phyloP scores from a whole-genome alignment of 495 filamentous ascomycete species.

The Cercophora sp. region DNA sequence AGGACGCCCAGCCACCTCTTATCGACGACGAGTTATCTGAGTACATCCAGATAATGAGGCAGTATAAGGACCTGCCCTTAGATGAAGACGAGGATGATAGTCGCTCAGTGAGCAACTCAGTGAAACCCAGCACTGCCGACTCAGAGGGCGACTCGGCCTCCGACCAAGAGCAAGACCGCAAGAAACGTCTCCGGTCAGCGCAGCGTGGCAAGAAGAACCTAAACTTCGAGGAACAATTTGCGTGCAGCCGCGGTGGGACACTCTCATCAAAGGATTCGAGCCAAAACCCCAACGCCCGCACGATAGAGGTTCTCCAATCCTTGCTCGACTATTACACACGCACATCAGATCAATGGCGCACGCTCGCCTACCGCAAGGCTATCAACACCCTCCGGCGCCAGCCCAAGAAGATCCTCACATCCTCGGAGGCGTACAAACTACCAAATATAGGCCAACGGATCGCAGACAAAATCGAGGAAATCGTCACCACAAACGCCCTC shows the following conservation, averaged over 20 bases:
- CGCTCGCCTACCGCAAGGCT: conserved; percentile 73
- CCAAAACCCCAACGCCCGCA: conserved; percentile 61
- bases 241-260: conserved; percentile 41
- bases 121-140: conserved; percentile 9
- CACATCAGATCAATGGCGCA: conserved; percentile 75
- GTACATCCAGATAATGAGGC: conserved; percentile 30
- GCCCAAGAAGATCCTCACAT: conserved; percentile 58
- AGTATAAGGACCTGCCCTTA: conserved; percentile 37
- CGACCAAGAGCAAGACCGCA: conserved; percentile 22
- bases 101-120: conserved; percentile 15
- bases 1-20: too few relatives aligned
- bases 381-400: conserved; percentile 70
- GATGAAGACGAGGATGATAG: conserved; percentile 34
- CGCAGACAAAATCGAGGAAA: conserved; percentile 89
- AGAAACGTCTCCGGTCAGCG: conserved; percentile 13
- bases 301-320: conserved; percentile 73
- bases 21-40: conserved; percentile 29
- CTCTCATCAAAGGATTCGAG: conserved; percentile 23
- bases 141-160: conserved; percentile 17
- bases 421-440: conserved; percentile 62
- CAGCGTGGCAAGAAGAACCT: conserved; percentile 16
- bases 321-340: conserved; percentile 80
- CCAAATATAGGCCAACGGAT: conserved; percentile 71
- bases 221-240: conserved; percentile 38
- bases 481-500: conserved; percentile 69